Conservation (phyloP, 257 asterid species). For the Penstemon eatonii region DNA sequence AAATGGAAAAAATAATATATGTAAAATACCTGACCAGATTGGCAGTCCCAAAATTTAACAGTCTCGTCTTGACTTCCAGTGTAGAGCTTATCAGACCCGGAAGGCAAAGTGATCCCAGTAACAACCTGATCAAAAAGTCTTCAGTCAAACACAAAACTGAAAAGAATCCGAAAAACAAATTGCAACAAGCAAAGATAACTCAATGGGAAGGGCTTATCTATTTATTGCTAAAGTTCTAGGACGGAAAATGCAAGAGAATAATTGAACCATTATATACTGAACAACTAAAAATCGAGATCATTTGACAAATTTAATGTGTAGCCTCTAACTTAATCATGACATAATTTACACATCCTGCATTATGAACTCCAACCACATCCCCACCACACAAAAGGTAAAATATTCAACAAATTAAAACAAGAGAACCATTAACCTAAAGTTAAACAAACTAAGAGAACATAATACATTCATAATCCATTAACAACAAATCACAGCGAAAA, state of each 20-base stretch:
- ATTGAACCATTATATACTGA: slow-evolving; percentile 6
- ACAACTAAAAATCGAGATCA: slow-evolving; percentile 11
- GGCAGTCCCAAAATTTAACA: slow-evolving; percentile 96
- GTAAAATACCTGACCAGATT: slow-evolving; percentile 81
- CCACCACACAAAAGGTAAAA: neutral
- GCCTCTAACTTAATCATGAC: neutral
- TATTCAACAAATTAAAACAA: slow-evolving; percentile 23
- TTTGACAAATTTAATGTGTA: neutral
- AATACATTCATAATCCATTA: slow-evolving; percentile 5
- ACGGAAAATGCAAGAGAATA: slow-evolving; percentile 9
- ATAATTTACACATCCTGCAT: neutral
- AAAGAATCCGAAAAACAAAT: slow-evolving; percentile 9
- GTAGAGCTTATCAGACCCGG: slow-evolving; percentile 92
- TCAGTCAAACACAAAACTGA: slow-evolving; percentile 5
- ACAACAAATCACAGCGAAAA: slow-evolving; percentile 11
- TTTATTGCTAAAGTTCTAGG: neutral
- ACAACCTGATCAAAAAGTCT: slow-evolving; percentile 59
- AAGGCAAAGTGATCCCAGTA: slow-evolving; percentile 81
- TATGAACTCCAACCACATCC: neutral
- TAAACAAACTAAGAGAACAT: too few relatives aligned
- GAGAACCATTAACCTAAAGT: neutral
- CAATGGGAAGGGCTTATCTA: neutral
- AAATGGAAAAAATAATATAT: neutral
- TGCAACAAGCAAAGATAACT: neutral
- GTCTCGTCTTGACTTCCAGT: slow-evolving; percentile 90